Evolutionary conservation across 257 asterid species (phyloP).

Genomic region (Solanum chaucha): DNA sequence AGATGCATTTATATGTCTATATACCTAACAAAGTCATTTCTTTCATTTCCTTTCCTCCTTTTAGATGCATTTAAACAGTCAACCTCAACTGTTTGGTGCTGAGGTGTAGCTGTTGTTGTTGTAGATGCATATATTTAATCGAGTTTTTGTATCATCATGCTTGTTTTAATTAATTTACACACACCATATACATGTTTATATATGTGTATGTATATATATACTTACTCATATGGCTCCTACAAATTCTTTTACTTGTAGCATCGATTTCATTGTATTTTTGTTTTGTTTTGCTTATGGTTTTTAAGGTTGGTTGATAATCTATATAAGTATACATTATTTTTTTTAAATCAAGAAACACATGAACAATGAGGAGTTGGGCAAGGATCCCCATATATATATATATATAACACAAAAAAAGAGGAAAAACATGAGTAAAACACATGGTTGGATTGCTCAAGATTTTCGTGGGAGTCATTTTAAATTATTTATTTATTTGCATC

Average conservation of each 20-base stretch:
- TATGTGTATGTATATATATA: neutral
- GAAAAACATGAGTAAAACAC: neutral
- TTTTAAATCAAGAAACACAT: neutral
- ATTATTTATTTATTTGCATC: neutral
- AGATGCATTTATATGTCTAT: neutral
- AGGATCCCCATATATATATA: neutral
- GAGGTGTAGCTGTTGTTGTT: neutral
- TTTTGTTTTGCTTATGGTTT: neutral
- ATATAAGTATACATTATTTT: neutral
- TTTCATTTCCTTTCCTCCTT: neutral
- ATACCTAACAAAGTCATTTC: neutral
- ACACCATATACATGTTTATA: neutral
- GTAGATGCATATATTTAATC: neutral
- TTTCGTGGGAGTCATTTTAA: neutral
- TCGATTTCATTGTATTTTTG: neutral
- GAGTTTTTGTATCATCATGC: neutral
- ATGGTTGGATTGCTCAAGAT: neutral
- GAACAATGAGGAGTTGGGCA: neutral
- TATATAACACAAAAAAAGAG: neutral
- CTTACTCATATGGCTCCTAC: neutral
- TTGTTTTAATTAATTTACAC: neutral
- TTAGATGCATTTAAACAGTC: neutral
- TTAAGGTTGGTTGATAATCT: neutral
- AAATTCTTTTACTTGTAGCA: neutral
- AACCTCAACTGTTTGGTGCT: neutral